Conservation (phyloP, 1,284 basidiomycete species). For the Leccinum brunneo-olivaceum region DNA sequence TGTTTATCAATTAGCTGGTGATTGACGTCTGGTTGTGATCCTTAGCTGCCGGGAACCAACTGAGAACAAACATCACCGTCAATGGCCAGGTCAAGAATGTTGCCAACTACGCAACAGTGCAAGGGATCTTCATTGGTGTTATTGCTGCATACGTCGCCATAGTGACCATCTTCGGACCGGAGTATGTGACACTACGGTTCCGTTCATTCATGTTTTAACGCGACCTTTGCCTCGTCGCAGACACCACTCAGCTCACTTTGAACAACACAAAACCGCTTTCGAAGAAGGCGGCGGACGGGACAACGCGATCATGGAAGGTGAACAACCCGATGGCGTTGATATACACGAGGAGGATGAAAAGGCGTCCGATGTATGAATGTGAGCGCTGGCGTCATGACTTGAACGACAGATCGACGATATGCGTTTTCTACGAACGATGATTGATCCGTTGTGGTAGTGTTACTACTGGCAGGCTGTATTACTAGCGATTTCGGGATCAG, state of each 20-base stretch:
- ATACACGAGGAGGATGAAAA: constrained; percentile 20
- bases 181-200: constrained; percentile 55
- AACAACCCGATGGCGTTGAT: constrained; percentile 1
- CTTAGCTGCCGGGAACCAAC: constrained; percentile 51
- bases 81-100: constrained; percentile 42
- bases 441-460: neutral
- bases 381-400: neutral
- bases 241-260: constrained; percentile 77
- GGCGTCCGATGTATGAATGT: constrained; percentile 9
- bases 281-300: constrained; percentile 65
- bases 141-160: constrained; percentile 68
- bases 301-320: constrained; percentile 29
- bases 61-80: constrained; percentile 47
- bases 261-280: constrained; percentile 74
- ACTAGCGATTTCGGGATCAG: neutral
- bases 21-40: constrained; percentile 2
- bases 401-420: constrained; percentile 2
- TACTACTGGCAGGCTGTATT: neutral
- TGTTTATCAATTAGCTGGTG: neutral
- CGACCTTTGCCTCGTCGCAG: constrained; percentile 17
- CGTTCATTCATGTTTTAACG: neutral
- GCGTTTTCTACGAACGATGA: neutral
- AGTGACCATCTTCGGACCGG: constrained; percentile 67
- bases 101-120: constrained; percentile 79
- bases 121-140: constrained; percentile 80